Evolutionary conservation across 1,284 basidiomycete species (phyloP), one percentile per base, ranked within the genome.

Genomic region (Ganoderma lingzhi): DNA sequence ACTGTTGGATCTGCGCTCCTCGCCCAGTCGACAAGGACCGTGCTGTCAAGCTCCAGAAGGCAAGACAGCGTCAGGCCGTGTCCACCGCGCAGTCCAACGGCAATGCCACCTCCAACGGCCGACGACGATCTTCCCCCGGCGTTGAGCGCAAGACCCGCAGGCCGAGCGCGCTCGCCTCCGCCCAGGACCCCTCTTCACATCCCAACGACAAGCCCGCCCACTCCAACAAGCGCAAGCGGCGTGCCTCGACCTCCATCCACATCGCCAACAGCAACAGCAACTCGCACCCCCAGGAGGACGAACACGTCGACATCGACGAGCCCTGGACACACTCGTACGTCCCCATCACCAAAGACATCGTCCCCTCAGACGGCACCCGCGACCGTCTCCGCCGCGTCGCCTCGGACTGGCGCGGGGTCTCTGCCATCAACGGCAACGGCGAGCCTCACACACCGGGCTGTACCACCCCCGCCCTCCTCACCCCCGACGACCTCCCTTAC

Each of bases 321-420:
- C 83, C 86, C 1, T 76, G 78, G 76, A 78, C 75, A 28, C 74
- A 78, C 61, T 78, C 75, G 69, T 82, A 82, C 59, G 76, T 81
- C 17, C 85, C 80, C 67, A 87, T 90, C 76, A 76, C 82, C 2
- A 77, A 84, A 42, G 88, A 91, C 74, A 79, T 87, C 66, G 79
- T 92, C 89, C 45, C 86, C 3, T 80, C 85, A 65, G 80, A 84
- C 37, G 81, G 86, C 32, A 86, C 86, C 0, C 83, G 89, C n/a
- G 80, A 83, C 41, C 84, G 83, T 48, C 83, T 93, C 0, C 83
- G 84, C n/a, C 80, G 82, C 19, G 85, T 88, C n/a, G 90, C 92
- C 12, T 84, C 85, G 44, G 81, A 85, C 41, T 93, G 92, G 91
- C 82, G 92, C 9, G 92, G 91, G 0, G 80, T 93, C 32, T 87